Evolutionary conservation across 768 basidiomycete genomes (phyloP).

Genomic region (Agaricus subrufescens): DNA sequence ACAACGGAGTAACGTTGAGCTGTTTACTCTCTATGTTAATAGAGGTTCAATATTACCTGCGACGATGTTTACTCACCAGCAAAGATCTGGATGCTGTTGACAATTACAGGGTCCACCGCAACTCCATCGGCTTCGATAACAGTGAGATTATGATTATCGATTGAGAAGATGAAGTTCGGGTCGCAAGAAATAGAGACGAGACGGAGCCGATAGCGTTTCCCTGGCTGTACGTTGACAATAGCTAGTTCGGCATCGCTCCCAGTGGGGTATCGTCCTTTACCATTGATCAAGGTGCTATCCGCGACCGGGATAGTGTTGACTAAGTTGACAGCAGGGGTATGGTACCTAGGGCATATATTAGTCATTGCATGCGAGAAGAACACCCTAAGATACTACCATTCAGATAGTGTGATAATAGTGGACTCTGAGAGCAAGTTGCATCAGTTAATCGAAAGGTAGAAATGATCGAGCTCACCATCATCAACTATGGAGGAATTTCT

Average conservation of each 20-base stretch:
- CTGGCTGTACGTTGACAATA: constrained; percentile 27
- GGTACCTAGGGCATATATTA: constrained; percentile 17
- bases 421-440: constrained; percentile 18
- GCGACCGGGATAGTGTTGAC: constrained; percentile 19
- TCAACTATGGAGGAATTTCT: constrained; percentile 18
- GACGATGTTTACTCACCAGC: constrained; percentile 35
- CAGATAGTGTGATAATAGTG: constrained; percentile 34
- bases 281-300: constrained; percentile 32
- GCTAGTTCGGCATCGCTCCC: constrained; percentile 27
- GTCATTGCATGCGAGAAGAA: neutral
- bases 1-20: constrained; percentile 35
- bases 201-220: constrained; percentile 40
- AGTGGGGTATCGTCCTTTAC: constrained; percentile 29
- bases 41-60: constrained; percentile 25
- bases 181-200: constrained; percentile 43
- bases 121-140: constrained; percentile 39
- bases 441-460: constrained; percentile 19
- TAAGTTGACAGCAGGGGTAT: constrained; percentile 12
- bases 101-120: constrained; percentile 20
- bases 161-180: constrained; percentile 32
- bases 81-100: constrained; percentile 37
- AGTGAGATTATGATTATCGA: constrained; percentile 31
- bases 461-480: constrained; percentile 28
- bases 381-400: constrained; percentile 23
- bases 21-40: constrained; percentile 25